These are phyloP conservation scores for Cladophialophora psammophila DNA, from an alignment of 2,329 filamentous ascomycete species.

Conservation along the genomic window DNA sequence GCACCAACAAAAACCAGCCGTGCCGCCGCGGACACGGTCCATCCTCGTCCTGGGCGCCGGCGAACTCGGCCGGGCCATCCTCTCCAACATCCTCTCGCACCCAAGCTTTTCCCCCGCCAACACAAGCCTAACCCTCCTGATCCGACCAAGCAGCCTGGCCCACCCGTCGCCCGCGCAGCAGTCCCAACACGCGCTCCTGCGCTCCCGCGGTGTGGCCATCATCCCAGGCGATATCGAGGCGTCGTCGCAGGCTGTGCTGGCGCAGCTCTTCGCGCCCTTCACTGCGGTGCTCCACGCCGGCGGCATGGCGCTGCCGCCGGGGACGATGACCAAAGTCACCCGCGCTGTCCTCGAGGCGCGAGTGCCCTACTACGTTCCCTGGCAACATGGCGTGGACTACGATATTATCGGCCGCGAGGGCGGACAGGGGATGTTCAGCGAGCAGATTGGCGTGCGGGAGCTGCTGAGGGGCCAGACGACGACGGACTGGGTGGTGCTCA, in stretches of 20 bases:
- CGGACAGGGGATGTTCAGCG: conserved; percentile 70
- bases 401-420: conserved; percentile 65
- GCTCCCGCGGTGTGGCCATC: conserved; percentile 50
- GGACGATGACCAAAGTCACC: conserved; percentile 65
- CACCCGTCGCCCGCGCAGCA: conserved; percentile 50
- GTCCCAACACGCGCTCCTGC: conserved; percentile 43
- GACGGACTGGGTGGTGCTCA: conserved; percentile 70
- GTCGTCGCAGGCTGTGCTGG: conserved; percentile 48
- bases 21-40: conserved; percentile 21
- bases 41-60: conserved; percentile 72
- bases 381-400: conserved; percentile 79
- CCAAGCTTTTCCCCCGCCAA: conserved; percentile 46
- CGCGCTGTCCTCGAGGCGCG: conserved; percentile 62
- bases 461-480: conserved; percentile 57
- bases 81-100: conserved; percentile 53
- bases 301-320: conserved; percentile 65
- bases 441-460: conserved; percentile 67
- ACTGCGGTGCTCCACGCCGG: conserved; percentile 64
- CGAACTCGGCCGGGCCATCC: conserved; percentile 61
- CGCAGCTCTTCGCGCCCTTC: conserved; percentile 50
- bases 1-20: background rate
- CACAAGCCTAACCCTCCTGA: conserved; percentile 58
- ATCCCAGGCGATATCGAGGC: conserved; percentile 56
- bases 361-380: conserved; percentile 67
- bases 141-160: conserved; percentile 59